Evolutionary conservation across 805 yeast species (phyloP).

Genomic region (Wickerhamomyces bovis): DNA sequence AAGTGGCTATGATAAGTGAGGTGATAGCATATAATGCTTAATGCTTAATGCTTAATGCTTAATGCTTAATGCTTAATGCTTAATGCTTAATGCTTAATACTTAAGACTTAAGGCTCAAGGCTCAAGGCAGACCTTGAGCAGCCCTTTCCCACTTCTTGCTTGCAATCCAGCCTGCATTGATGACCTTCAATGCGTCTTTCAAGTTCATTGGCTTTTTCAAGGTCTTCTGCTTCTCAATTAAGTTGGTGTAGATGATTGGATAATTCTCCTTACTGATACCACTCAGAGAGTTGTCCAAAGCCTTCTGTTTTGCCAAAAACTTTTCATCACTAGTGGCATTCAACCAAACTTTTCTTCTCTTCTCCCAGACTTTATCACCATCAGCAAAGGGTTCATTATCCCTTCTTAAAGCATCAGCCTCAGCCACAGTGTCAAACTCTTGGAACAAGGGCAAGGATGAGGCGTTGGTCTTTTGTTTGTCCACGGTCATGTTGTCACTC

Average conservation of each 20-base stretch:
- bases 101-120: too few relatives aligned
- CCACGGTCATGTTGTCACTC: background rate
- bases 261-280: conserved; percentile 45
- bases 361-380: conserved; percentile 65
- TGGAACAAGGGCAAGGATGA: conserved; percentile 16
- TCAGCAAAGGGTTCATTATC: conserved; percentile 34
- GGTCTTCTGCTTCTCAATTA: conserved; percentile 64
- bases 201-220: conserved; percentile 69
- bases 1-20: too few relatives aligned
- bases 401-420: conserved; percentile 14
- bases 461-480: background rate
- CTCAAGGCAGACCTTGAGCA: conserved; percentile 30
- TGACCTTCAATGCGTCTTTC: conserved; percentile 60
- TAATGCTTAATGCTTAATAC: too few relatives aligned
- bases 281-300: conserved; percentile 18
- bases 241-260: conserved; percentile 55
- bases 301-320: conserved; percentile 12
- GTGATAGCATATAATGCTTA: too few relatives aligned
- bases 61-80: too few relatives aligned
- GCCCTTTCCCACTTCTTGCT: conserved; percentile 67
- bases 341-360: conserved; percentile 65
- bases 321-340: conserved; percentile 26
- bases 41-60: too few relatives aligned
- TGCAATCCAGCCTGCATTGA: conserved; percentile 82
- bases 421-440: conserved; percentile 28